phyloP scores from a whole-genome alignment of 176 grass and related monocot species.

The Aegilops speltoides region DNA sequence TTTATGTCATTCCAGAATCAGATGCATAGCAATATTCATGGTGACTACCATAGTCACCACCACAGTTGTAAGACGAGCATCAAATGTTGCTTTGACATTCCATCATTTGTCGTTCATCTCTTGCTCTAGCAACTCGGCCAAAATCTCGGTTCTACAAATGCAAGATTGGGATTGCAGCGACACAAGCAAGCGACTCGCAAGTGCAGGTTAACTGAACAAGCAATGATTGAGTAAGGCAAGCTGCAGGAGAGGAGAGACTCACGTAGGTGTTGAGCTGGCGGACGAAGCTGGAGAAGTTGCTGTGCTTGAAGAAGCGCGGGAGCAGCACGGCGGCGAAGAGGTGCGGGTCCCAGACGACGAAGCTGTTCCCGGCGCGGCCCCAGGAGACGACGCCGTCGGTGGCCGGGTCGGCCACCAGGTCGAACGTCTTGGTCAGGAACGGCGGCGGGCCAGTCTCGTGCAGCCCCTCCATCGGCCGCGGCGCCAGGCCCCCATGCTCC shows the following conservation, averaged over 20 bases:
- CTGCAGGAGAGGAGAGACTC: background rate
- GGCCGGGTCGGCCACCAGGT: conserved; percentile 64
- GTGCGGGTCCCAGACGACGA: conserved; percentile 81
- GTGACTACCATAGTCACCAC: background rate
- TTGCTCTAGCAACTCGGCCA: background rate
- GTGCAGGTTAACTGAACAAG: conserved; percentile 21
- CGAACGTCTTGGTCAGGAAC: conserved; percentile 86
- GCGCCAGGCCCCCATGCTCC: background rate
- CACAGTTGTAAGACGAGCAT: background rate
- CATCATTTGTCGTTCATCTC: background rate
- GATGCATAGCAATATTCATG: background rate
- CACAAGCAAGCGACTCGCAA: background rate
- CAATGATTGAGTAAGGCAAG: background rate
- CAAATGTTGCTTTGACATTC: background rate
- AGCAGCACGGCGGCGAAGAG: conserved; percentile 62
- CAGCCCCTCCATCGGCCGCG: conserved; percentile 63
- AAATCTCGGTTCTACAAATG: background rate
- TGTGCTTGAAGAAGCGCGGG: conserved; percentile 88
- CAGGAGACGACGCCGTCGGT: conserved; percentile 70
- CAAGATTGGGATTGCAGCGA: background rate
- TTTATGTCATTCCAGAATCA: background rate
- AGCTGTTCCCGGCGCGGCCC: conserved; percentile 58
- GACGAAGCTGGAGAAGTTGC: conserved; percentile 96
- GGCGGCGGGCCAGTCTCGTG: conserved; percentile 64
- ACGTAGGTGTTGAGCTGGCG: conserved; percentile 77